A percentile compares a stretch with the other conserved stretches of the same genome.
Conservation (phyloP, 75 land plant genomes). For the Cryptomeria japonica region DNA sequence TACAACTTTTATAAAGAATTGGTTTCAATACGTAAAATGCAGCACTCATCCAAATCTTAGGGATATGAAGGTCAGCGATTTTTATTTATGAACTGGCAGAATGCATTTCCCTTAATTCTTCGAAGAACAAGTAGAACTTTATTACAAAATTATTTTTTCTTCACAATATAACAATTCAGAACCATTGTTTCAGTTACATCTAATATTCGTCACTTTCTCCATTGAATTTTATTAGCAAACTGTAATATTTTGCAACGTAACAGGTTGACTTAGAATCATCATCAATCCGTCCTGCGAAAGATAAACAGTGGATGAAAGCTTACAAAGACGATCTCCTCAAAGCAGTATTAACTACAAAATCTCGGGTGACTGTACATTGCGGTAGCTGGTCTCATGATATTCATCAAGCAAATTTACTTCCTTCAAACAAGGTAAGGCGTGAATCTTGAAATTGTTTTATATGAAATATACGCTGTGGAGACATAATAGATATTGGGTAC, state of each 20-base stretch:
- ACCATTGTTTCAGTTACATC: neutral
- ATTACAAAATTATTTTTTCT: too few species aligned
- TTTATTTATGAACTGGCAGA: neutral
- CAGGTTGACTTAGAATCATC: conserved; percentile 43
- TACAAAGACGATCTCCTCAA: conserved; percentile 26
- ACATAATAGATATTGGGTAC: neutral
- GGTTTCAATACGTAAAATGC: neutral
- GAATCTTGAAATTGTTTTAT: neutral
- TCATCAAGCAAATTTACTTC: conserved; percentile 39
- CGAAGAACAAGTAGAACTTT: neutral
- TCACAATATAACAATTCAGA: neutral
- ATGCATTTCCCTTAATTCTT: neutral
- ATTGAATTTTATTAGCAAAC: neutral
- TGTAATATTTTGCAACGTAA: neutral
- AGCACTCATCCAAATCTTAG: neutral
- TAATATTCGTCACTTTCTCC: neutral
- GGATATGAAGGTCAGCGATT: neutral
- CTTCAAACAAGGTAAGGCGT: conserved; percentile 23
- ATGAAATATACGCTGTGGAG: neutral
- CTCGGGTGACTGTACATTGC: conserved; percentile 31
- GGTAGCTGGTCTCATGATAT: conserved; percentile 50
- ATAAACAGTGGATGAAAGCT: conserved; percentile 20
- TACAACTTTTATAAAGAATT: too few species aligned
- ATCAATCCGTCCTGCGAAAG: conserved; percentile 42
- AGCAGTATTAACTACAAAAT: conserved; percentile 25